phyloP scores from a whole-genome alignment of 495 filamentous ascomycete species.

The Aspergillus wentii region DNA sequence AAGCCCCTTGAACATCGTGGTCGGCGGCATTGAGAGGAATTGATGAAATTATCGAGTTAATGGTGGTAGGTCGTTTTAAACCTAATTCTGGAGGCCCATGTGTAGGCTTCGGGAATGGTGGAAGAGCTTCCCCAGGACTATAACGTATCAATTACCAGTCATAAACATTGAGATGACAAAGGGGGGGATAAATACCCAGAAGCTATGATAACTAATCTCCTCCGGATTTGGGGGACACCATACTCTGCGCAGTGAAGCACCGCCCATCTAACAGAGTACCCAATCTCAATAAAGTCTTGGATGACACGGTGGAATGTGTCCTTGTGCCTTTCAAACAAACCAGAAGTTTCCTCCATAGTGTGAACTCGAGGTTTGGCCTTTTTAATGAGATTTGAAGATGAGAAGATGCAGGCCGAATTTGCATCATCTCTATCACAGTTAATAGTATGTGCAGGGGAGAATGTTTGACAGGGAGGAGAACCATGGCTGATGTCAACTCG shows the following conservation, averaged over 20 bases:
- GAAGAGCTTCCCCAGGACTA: slow-evolving; percentile 71
- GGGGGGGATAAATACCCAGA: slow-evolving; percentile 57
- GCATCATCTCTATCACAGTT: slow-evolving; percentile 61
- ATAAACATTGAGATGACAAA: slow-evolving; percentile 1
- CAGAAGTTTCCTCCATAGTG: slow-evolving; percentile 83
- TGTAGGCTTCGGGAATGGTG: slow-evolving; percentile 62
- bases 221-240: slow-evolving; percentile 56
- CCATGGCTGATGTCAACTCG: slow-evolving; percentile 71
- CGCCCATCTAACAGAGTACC: slow-evolving; percentile 65
- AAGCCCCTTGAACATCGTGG: slow-evolving; percentile 38
- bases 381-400: slow-evolving; percentile 52
- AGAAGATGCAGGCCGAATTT: slow-evolving; percentile 69
- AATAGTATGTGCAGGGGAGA: slow-evolving; percentile 71
- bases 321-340: slow-evolving; percentile 47
- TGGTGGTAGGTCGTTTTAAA: slow-evolving; percentile 33
- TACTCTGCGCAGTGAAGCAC: slow-evolving; percentile 51
- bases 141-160: slow-evolving; percentile 14
- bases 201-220: slow-evolving; percentile 71
- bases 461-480: slow-evolving; percentile 81
- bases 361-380: slow-evolving; percentile 62
- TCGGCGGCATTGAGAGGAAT: slow-evolving; percentile 37
- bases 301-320: slow-evolving; percentile 56
- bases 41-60: slow-evolving; percentile 38
- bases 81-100: slow-evolving; percentile 39
- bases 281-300: slow-evolving; percentile 54